phyloP scores from a whole-genome alignment of 2,329 filamentous ascomycete genomes.

The Colletotrichum tropicicola region DNA sequence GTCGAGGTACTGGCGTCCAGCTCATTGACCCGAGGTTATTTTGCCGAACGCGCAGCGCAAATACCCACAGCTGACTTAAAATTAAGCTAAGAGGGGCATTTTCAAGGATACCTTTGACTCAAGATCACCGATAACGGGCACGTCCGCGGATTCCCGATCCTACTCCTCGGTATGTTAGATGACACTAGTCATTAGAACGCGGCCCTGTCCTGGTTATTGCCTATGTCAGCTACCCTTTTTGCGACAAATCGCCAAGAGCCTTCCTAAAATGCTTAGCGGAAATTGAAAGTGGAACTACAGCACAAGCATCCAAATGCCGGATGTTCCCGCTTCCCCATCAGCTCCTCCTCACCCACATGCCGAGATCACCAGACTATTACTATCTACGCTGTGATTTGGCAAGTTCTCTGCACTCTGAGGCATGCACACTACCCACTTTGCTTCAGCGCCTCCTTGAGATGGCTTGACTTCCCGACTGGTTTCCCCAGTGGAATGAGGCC shows the following conservation, averaged over 20 bases:
- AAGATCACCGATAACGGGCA: not conserved
- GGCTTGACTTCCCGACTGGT: not conserved
- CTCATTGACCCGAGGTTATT: no score
- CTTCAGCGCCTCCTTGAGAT: constrained; percentile 1
- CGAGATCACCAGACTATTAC: not conserved
- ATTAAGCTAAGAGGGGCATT: no score
- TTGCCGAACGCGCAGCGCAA: no score
- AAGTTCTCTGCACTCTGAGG: not conserved
- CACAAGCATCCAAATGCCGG: not conserved
- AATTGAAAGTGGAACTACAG: not conserved
- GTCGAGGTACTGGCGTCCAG: no score
- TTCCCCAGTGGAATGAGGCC: not conserved
- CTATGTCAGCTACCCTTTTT: constrained; percentile 22
- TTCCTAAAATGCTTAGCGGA: constrained; percentile 22
- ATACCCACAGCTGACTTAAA: no score
- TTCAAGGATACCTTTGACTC: not conserved
- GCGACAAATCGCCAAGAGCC: not conserved
- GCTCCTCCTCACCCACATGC: not conserved
- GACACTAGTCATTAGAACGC: not conserved
- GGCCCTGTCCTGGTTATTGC: not conserved
- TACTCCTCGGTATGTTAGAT: not conserved
- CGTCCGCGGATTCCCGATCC: not conserved
- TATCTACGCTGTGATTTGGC: not conserved
- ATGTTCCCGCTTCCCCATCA: not conserved
- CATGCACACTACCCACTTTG: constrained; percentile 3